phyloP scores from a whole-genome alignment of 2,329 filamentous ascomycete genomes.

The Akanthomyces muscarius region DNA sequence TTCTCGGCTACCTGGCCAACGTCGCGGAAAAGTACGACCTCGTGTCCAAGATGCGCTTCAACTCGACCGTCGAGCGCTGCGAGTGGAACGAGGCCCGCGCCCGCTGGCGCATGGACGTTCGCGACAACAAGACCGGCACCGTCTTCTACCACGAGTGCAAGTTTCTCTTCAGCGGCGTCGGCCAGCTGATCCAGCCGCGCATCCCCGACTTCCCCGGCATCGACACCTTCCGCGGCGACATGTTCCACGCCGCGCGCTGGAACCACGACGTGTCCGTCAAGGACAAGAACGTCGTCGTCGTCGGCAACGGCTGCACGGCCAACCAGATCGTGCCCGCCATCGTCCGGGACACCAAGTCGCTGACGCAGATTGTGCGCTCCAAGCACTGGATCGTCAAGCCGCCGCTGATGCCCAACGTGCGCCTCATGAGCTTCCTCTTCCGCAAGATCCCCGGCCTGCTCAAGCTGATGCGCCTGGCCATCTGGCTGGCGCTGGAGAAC shows the following conservation, averaged over 20 bases:
- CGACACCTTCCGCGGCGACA: conserved; percentile 45
- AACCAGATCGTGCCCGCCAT: conserved; percentile 50
- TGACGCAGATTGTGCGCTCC: conserved; percentile 40
- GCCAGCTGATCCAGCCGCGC: conserved; percentile 32
- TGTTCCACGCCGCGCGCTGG: conserved; percentile 56
- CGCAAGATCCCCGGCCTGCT: conserved; percentile 43
- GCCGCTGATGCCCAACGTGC: conserved; percentile 24
- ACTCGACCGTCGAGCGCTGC: conserved; percentile 34
- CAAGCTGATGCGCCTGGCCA: conserved; percentile 37
- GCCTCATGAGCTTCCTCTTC: conserved; percentile 32
- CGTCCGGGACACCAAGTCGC: conserved; percentile 29
- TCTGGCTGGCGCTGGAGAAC: conserved; percentile 37
- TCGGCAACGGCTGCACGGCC: conserved; percentile 53
- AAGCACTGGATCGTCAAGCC: conserved; percentile 41
- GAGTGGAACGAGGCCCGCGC: conserved; percentile 35
- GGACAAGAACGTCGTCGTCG: conserved; percentile 47
- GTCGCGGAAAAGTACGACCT: conserved; percentile 47
- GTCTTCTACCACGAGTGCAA: conserved; percentile 35
- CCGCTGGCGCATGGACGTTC: conserved; percentile 33
- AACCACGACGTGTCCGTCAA: conserved; percentile 44
- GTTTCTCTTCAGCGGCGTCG: conserved; percentile 36
- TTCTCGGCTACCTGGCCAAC: conserved; percentile 51
- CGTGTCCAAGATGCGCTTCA: conserved; percentile 35
- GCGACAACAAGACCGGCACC: conserved; percentile 22
- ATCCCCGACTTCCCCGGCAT: conserved; percentile 45